A percentile compares a stretch with the other conserved stretches of the same genome.
Conservation (phyloP, 106 monocot genomes). For the Phalaenopsis aphrodite region DNA sequence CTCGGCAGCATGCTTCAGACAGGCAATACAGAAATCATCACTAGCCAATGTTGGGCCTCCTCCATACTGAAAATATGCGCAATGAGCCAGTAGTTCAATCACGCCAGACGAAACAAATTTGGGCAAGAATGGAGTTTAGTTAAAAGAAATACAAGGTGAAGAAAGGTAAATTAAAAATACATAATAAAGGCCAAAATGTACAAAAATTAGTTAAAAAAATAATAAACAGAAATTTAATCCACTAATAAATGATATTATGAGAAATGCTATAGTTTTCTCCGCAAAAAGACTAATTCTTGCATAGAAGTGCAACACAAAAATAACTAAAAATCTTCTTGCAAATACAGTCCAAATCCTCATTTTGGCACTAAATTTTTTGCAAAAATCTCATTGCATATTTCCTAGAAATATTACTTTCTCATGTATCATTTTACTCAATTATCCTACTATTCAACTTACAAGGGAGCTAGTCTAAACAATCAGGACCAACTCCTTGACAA, state of each 20-base stretch:
- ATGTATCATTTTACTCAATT: no score
- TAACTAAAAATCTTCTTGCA: not conserved
- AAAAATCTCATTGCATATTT: no score
- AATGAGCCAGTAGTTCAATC: not conserved
- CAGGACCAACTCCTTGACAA: not conserved
- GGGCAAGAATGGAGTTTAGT: constrained; percentile 1
- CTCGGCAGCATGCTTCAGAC: constrained; percentile 58
- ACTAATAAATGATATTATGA: not conserved
- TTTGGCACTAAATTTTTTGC: no score
- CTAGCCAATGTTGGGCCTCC: constrained; percentile 54
- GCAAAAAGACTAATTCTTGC: not conserved
- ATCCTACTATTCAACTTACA: no score
- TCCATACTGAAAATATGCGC: not conserved
- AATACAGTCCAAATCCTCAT: no score
- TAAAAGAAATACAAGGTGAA: not conserved
- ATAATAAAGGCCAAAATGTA: not conserved
- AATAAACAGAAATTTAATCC: not conserved
- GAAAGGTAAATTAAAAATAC: not conserved
- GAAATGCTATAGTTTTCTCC: not conserved
- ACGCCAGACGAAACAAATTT: not conserved
- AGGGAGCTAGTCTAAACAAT: no score
- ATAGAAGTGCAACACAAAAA: not conserved
- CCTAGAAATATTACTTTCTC: no score
- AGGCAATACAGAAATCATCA: constrained; percentile 61
- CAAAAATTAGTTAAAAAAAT: not conserved